Conservation (phyloP, 2,329 filamentous ascomycete genomes). For the Arthroderma uncinatum region DNA sequence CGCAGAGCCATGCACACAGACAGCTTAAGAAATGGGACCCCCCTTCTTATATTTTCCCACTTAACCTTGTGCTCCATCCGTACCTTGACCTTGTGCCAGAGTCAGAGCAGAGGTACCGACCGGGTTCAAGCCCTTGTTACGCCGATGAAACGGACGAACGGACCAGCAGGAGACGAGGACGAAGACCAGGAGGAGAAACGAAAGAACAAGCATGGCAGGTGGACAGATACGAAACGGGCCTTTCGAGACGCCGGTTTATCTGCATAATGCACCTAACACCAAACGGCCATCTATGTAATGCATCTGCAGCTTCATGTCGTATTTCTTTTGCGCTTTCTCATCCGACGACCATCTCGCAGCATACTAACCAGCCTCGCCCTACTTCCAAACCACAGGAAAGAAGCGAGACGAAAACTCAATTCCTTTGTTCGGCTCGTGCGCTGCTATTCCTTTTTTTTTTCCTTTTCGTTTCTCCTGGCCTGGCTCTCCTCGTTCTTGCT, state of each 20-base stretch:
- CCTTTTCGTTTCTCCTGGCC: neutral
- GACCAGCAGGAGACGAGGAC: neutral
- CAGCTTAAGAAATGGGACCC: neutral
- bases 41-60: neutral
- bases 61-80: neutral
- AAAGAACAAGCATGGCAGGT: too few species aligned
- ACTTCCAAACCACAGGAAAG: neutral
- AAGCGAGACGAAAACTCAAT: neutral
- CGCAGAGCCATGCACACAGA: neutral
- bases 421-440: neutral
- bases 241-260: neutral
- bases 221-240: neutral
- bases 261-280: too few species aligned
- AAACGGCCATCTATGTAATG: too few species aligned
- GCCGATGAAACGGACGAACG: slow-evolving; percentile 1
- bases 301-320: too few species aligned
- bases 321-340: too few species aligned
- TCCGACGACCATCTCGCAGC: neutral
- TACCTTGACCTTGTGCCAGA: neutral
- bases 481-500: neutral
- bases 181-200: neutral
- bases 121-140: neutral
- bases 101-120: neutral
- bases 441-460: neutral
- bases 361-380: neutral